These are phyloP conservation scores for Coniosporium apollinis DNA, from an alignment of 495 filamentous ascomycete species.

Conservation along the genomic window DNA sequence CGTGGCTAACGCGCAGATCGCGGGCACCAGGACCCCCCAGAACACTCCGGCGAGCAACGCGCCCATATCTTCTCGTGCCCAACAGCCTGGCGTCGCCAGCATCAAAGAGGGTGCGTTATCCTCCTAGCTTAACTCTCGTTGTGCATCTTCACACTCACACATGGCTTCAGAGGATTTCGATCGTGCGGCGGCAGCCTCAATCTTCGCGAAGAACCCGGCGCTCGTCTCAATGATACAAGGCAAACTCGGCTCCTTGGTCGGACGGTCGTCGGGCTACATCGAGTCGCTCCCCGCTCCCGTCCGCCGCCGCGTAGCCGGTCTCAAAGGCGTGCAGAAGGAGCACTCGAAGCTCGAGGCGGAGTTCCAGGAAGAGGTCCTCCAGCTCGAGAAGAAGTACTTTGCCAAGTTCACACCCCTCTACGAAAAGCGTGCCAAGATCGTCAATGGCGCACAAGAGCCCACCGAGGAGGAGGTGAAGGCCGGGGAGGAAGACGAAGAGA, in stretches of 20 bases:
- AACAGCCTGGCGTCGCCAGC: conserved; percentile 84
- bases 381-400: conserved; percentile 98
- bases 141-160: neutral
- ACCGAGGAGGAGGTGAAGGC: conserved; percentile 70
- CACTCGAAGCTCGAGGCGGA: conserved; percentile 95
- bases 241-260: conserved; percentile 82
- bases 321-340: conserved; percentile 97
- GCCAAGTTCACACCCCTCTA: conserved; percentile 97
- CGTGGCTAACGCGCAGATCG: conserved; percentile 7
- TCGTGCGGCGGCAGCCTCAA: conserved; percentile 66
- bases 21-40: conserved; percentile 60
- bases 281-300: conserved; percentile 81
- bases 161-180: conserved; percentile 62
- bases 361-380: conserved; percentile 93
- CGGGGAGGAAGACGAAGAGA: conserved; percentile 65
- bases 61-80: conserved; percentile 93
- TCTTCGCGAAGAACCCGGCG: conserved; percentile 86
- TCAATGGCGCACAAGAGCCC: conserved; percentile 79
- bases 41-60: conserved; percentile 90
- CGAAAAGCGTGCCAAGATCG: conserved; percentile 79
- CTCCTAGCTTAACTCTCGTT: conserved; percentile 12
- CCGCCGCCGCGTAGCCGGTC: conserved; percentile 78
- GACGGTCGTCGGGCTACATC: conserved; percentile 92
- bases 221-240: conserved; percentile 95
- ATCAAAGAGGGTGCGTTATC: conserved; percentile 80